Evolutionary conservation across 768 basidiomycete species (phyloP).

Genomic region (Pulveroboletus sp.): DNA sequence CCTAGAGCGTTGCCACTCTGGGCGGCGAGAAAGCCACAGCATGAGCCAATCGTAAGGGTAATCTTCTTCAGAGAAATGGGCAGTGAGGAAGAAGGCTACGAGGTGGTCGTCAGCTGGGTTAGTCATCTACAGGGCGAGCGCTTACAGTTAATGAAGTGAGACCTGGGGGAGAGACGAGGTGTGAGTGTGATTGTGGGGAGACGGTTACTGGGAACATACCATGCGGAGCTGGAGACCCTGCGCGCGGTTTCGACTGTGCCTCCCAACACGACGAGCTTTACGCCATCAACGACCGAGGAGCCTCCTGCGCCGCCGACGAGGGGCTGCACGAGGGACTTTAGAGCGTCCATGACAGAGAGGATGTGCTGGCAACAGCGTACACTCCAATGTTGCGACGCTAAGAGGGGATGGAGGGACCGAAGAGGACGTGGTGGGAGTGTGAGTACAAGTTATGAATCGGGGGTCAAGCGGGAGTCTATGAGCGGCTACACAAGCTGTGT

Average conservation of each 20-base stretch:
- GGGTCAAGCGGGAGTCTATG: conserved; percentile 2
- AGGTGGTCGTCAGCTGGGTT: conserved; percentile 3
- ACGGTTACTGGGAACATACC: conserved; percentile 41
- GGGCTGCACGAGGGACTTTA: conserved; percentile 78
- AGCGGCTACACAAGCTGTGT: conserved; percentile 23
- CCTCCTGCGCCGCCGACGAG: conserved; percentile 71
- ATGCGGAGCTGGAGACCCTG: conserved; percentile 76
- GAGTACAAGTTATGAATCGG: conserved; percentile 11
- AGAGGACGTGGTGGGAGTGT: conserved; percentile 23
- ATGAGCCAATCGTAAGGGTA: conserved; percentile 90
- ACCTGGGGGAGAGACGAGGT: conserved; percentile 39
- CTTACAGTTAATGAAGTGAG: conserved; percentile 85
- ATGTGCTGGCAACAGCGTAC: conserved; percentile 21
- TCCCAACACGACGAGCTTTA: conserved; percentile 86
- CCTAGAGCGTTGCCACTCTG: conserved; percentile 85
- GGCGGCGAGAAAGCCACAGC: conserved; percentile 81
- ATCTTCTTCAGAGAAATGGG: conserved; percentile 87
- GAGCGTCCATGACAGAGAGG: conserved; percentile 57
- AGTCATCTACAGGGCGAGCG: conserved; percentile 9
- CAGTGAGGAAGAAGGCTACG: conserved; percentile 80
- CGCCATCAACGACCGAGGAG: conserved; percentile 79
- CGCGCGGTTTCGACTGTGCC: conserved; percentile 85
- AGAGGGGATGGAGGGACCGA: conserved; percentile 11
- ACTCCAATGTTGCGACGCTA: conserved; percentile 37
- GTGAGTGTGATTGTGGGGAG: conserved; percentile 8